Evolutionary conservation across 352 stramenopile species (phyloP).

Genomic region (Plasmopara viticola): DNA sequence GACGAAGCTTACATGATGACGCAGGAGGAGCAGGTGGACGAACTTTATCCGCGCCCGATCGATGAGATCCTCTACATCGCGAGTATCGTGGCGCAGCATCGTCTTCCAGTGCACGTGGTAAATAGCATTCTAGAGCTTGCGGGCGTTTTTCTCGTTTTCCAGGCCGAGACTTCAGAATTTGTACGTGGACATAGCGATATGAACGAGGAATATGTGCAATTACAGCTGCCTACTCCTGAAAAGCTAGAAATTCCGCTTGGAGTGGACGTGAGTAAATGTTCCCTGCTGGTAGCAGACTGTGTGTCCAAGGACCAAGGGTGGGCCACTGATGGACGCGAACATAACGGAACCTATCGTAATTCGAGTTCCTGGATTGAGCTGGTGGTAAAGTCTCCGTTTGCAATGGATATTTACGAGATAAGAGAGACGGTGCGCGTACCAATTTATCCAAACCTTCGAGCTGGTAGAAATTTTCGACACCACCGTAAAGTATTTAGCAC

Average conservation of each 20-base stretch:
- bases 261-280: constrained; percentile 33
- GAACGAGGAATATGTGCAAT: constrained; percentile 50
- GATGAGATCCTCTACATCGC: constrained; percentile 40
- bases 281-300: constrained; percentile 44
- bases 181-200: constrained; percentile 32
- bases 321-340: constrained; percentile 34
- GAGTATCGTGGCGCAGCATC: constrained; percentile 28
- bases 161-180: constrained; percentile 29
- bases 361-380: constrained; percentile 69
- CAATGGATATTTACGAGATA: constrained; percentile 2
- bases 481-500: constrained; percentile 48
- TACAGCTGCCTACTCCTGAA: constrained; percentile 31
- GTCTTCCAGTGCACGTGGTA: constrained; percentile 35
- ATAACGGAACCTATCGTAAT: constrained; percentile 50
- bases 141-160: constrained; percentile 43
- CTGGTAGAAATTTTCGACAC: constrained; percentile 35
- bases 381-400: constrained; percentile 27
- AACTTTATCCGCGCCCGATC: constrained; percentile 17
- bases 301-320: constrained; percentile 70
- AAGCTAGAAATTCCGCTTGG: constrained; percentile 34
- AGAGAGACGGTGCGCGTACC: constrained; percentile 21
- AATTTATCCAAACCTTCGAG: constrained; percentile 53
- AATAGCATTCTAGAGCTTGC: constrained; percentile 49
- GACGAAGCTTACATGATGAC: constrained; percentile 14
- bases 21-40: constrained; percentile 14